Percentiles rank a stretch among this genome's conserved stretches.
Conservation (phyloP, 1,139 yeast species). For the Hyphopichia burtonii region DNA sequence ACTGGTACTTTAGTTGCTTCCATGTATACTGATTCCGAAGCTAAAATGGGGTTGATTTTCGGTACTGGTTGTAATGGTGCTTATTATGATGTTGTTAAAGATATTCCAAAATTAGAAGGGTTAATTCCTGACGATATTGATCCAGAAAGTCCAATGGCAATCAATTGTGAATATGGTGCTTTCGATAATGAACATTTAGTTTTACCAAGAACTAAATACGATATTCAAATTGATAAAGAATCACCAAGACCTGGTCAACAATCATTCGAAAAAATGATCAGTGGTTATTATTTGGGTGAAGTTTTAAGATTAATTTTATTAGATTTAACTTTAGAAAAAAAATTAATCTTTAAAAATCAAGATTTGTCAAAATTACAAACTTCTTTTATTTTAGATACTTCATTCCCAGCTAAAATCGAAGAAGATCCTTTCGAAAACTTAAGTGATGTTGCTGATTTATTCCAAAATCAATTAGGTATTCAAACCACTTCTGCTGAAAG, state of each 20-base stretch:
- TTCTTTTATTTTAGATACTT: conserved; percentile 80
- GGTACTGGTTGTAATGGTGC: conserved; percentile 99
- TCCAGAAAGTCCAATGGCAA: conserved; percentile 78
- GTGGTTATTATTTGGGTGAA: conserved; percentile 96
- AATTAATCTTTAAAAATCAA: conserved; percentile 68
- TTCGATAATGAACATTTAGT: conserved; percentile 85
- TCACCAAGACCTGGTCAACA: conserved; percentile 98
- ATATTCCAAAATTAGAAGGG: conserved; percentile 84
- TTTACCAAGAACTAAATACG: conserved; percentile 90
- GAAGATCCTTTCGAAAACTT: conserved; percentile 89
- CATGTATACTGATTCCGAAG: conserved; percentile 81
- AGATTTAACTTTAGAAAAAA: conserved; percentile 62
- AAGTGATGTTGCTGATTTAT: conserved; percentile 68
- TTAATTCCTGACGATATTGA: conserved; percentile 61
- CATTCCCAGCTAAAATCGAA: conserved; percentile 83
- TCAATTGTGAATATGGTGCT: conserved; percentile 98
- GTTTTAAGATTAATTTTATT: conserved; percentile 76
- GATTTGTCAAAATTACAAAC: conserved; percentile 56
- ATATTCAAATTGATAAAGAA: conserved; percentile 71
- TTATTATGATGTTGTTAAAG: conserved; percentile 74
- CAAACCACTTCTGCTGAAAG: conserved; percentile 76
- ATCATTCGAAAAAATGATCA: conserved; percentile 94
- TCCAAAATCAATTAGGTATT: conserved; percentile 57
- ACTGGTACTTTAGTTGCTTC: conserved; percentile 98
- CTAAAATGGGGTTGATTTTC: conserved; percentile 93